Conservation (phyloP, 306 rosid species). For the Pachyrhizus erosus region DNA sequence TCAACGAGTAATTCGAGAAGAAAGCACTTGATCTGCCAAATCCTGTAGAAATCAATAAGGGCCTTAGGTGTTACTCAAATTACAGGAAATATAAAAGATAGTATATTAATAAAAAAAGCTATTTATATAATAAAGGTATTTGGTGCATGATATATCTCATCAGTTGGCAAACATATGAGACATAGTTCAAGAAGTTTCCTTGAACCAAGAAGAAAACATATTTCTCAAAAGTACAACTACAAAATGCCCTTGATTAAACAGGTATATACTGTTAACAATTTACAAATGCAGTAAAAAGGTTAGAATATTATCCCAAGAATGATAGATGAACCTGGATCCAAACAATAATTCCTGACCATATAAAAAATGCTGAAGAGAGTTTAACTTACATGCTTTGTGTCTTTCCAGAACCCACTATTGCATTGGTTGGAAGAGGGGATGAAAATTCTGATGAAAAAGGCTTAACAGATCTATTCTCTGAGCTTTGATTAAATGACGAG, state of each 20-base stretch:
- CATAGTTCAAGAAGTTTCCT: neutral
- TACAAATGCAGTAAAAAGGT: neutral
- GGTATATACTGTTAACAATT: no score
- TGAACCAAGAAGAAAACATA: neutral
- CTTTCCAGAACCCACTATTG: conserved; percentile 40
- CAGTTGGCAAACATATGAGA: neutral
- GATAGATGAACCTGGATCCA: conserved; percentile 9
- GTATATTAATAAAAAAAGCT: neutral
- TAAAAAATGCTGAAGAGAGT: neutral
- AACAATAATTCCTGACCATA: neutral
- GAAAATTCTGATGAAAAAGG: neutral
- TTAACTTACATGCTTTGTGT: conserved; percentile 53
- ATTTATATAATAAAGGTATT: neutral
- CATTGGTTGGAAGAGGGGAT: conserved; percentile 47
- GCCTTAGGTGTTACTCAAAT: neutral
- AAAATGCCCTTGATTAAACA: no score
- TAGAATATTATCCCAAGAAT: conserved; percentile 50
- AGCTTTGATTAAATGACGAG: conserved; percentile 42
- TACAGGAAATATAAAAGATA: neutral
- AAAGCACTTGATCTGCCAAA: neutral
- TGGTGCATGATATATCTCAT: neutral
- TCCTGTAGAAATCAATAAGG: neutral
- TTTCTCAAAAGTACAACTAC: no score
- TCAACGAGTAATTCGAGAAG: neutral
- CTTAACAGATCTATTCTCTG: conserved; percentile 41